Evolutionary conservation across 164 flowering plant species (phyloP).

Genomic region (Vitis rupestris): DNA sequence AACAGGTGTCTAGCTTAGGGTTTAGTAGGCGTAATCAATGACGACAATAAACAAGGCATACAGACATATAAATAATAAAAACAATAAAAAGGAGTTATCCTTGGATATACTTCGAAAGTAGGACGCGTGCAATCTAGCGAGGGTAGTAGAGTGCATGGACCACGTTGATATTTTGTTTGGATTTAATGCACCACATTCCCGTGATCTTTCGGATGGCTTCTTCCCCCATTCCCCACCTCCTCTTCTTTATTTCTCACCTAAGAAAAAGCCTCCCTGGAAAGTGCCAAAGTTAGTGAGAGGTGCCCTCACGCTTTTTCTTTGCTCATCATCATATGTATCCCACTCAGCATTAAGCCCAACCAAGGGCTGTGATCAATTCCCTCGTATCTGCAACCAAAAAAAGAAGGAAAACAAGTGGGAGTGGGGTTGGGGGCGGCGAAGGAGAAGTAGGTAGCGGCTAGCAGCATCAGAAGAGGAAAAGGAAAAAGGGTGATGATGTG

Average conservation of each 20-base stretch:
- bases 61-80: not conserved
- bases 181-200: constrained; percentile 16
- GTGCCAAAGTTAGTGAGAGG: not conserved
- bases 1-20: not conserved
- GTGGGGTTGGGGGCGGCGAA: not conserved
- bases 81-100: not conserved
- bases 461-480: not conserved
- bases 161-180: constrained; percentile 11
- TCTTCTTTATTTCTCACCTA: not conserved
- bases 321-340: not conserved
- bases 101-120: not conserved
- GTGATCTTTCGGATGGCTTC: constrained; percentile 10
- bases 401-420: not conserved
- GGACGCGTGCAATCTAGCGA: constrained; percentile 23
- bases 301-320: constrained; percentile 3
- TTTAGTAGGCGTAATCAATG: constrained; percentile 17
- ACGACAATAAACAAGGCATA: constrained; percentile 15
- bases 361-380: constrained; percentile 1
- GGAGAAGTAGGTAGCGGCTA: not conserved
- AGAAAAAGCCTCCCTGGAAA: constrained; percentile 1
- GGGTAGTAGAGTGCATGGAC: constrained; percentile 20
- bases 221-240: not conserved
- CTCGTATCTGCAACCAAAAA: not conserved
- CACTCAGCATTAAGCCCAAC: constrained; percentile 3
- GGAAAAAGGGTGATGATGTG: not conserved